phyloP scores from a whole-genome alignment of 176 grass and related monocot species.

The Oropetium thomaeum region DNA sequence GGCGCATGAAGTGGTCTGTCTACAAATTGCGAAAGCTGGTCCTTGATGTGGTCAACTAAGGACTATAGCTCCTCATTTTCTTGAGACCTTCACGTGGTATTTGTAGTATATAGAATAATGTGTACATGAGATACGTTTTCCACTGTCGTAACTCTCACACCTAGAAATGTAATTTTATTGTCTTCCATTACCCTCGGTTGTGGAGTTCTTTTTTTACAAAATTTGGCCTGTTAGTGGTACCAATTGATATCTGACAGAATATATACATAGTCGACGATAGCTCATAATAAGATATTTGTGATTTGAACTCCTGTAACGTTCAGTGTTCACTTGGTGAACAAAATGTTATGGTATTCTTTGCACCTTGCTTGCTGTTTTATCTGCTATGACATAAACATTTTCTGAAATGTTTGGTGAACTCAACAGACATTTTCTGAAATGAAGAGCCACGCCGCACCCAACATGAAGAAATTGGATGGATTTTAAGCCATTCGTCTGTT shows the following conservation, averaged over 20 bases:
- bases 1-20: no score
- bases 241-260: not conserved
- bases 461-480: not conserved
- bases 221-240: not conserved
- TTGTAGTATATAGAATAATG: constrained; percentile 16
- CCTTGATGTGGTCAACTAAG: no score
- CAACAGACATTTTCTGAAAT: not conserved
- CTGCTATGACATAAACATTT: not conserved
- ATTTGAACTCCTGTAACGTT: not conserved
- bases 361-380: not conserved
- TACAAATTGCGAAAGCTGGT: no score
- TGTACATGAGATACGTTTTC: not conserved
- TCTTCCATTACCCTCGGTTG: not conserved
- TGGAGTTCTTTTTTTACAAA: not conserved
- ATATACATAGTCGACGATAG: not conserved
- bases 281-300: not conserved
- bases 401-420: not conserved
- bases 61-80: not conserved
- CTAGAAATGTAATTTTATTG: not conserved
- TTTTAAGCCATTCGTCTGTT: not conserved
- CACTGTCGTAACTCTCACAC: not conserved
- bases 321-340: not conserved
- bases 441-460: not conserved
- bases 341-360: not conserved
- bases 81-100: not conserved